Conservation (phyloP, 225 moss, liverwort and hornwort species). For the Lunularia cruciata region DNA sequence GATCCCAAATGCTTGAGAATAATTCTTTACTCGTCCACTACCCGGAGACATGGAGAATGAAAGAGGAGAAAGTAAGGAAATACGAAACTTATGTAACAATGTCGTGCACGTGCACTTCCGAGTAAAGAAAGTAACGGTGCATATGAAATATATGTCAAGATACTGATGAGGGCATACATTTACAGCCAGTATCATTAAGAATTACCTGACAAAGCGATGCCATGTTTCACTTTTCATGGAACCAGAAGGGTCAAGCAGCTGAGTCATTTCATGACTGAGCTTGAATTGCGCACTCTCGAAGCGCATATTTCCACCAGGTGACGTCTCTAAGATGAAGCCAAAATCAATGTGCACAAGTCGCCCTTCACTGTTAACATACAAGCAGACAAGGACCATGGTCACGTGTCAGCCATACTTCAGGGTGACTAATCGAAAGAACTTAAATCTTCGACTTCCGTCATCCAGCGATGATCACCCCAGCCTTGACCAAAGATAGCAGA, state of each 20-base stretch:
- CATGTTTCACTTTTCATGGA: slow-evolving; percentile 88
- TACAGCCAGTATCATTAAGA: too few relatives aligned
- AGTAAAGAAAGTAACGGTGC: too few relatives aligned
- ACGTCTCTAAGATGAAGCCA: slow-evolving; percentile 89
- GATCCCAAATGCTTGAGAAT: too few relatives aligned
- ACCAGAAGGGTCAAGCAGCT: slow-evolving; percentile 83
- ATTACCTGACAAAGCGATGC: slow-evolving; percentile 74
- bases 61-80: too few relatives aligned
- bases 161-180: too few relatives aligned
- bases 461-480: too few relatives aligned
- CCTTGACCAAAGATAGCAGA: too few relatives aligned
- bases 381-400: neutral
- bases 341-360: slow-evolving; percentile 92
- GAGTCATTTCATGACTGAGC: slow-evolving; percentile 94
- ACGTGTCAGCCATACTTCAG: neutral
- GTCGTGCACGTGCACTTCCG: too few relatives aligned
- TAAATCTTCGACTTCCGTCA: too few relatives aligned
- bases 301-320: slow-evolving; percentile 87
- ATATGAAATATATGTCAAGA: too few relatives aligned
- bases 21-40: too few relatives aligned
- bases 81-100: too few relatives aligned
- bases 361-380: slow-evolving; percentile 51
- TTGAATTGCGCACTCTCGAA: slow-evolving; percentile 95
- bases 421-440: neutral
- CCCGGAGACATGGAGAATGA: neutral